Evolutionary conservation across 371 early-diverging fungal species (phyloP).

Genomic region (Quaeritorhiza haematococci): DNA sequence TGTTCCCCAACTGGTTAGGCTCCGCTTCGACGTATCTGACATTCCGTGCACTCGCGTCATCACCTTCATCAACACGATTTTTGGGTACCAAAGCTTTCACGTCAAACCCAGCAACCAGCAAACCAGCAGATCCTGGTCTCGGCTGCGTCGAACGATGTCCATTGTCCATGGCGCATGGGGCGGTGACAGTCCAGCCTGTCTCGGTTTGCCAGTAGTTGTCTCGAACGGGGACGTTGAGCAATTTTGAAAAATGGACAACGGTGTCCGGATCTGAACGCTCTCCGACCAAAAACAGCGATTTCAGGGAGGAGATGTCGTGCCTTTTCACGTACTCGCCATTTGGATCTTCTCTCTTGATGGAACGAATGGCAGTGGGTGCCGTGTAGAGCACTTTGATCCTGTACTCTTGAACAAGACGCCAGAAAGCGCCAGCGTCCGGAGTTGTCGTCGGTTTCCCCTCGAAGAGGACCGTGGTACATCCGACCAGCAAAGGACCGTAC

Average conservation of each 20-base stretch:
- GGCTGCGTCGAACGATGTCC: conserved; percentile 5
- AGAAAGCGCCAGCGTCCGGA: conserved; percentile 77
- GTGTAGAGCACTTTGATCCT: conserved; percentile 71
- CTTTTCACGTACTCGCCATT: conserved; percentile 48
- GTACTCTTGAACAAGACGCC: conserved; percentile 74
- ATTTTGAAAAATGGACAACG: conserved; percentile 56
- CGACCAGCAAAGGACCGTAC: conserved; percentile 82
- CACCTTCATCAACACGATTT: conserved; percentile 6
- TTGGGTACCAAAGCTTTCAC: conserved; percentile 49
- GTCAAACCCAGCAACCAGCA: conserved; percentile 72
- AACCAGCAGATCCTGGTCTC: conserved; percentile 60
- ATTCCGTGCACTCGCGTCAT: no score
- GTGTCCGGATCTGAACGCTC: conserved; percentile 86
- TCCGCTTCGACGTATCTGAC: conserved; percentile 25
- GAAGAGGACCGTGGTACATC: conserved; percentile 79
- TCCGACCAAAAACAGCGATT: conserved; percentile 80
- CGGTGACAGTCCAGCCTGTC: conserved; percentile 76
- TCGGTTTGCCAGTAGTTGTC: conserved; percentile 97
- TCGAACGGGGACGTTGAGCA: conserved; percentile 51
- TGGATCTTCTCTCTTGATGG: conserved; percentile 73
- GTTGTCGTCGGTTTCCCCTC: conserved; percentile 83
- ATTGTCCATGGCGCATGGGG: conserved; percentile 44
- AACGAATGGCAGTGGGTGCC: conserved; percentile 89
- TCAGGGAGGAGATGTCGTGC: conserved; percentile 59
- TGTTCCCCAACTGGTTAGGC: conserved; percentile 60